Conservation (phyloP, 352 stramenopile genomes). For the Pythium folliculosum region DNA sequence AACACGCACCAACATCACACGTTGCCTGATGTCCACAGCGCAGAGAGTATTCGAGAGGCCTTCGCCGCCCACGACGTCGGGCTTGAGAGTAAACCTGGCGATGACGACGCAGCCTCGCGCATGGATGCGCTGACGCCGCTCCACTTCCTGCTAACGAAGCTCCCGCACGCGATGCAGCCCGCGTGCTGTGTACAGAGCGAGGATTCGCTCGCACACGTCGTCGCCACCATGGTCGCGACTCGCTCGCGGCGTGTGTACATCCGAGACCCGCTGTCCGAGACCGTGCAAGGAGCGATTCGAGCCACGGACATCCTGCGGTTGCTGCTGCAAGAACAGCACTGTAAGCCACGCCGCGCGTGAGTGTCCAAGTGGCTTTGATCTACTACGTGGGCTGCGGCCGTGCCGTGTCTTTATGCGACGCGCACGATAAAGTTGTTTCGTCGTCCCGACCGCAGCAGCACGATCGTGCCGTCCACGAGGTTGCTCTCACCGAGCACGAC, state of each 20-base stretch:
- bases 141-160: slow-evolving; percentile 22
- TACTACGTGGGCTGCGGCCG: slow-evolving; percentile 1
- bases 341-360: slow-evolving; percentile 22
- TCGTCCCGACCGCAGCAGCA: slow-evolving; percentile 72
- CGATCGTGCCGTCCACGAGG: slow-evolving; percentile 66
- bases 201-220: slow-evolving; percentile 43
- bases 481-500: slow-evolving; percentile 35
- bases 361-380: neutral
- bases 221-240: slow-evolving; percentile 47
- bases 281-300: slow-evolving; percentile 40
- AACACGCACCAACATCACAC: no score
- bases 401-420: slow-evolving; percentile 30
- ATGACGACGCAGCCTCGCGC: neutral
- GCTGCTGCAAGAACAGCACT: slow-evolving; percentile 54
- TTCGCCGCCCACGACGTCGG: neutral
- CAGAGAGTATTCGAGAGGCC: slow-evolving; percentile 11
- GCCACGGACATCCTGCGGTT: slow-evolving; percentile 54
- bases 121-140: slow-evolving; percentile 28
- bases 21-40: neutral
- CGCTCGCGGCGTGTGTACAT: slow-evolving; percentile 37
- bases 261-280: neutral
- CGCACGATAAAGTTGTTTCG: slow-evolving; percentile 85
- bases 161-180: slow-evolving; percentile 1
- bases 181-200: slow-evolving; percentile 30
- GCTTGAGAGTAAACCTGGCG: neutral